Evolutionary conservation across 2,329 filamentous ascomycete genomes (phyloP), one percentile per base, ranked within the genome.

Genomic region (Aspergillus quadricinctus): DNA sequence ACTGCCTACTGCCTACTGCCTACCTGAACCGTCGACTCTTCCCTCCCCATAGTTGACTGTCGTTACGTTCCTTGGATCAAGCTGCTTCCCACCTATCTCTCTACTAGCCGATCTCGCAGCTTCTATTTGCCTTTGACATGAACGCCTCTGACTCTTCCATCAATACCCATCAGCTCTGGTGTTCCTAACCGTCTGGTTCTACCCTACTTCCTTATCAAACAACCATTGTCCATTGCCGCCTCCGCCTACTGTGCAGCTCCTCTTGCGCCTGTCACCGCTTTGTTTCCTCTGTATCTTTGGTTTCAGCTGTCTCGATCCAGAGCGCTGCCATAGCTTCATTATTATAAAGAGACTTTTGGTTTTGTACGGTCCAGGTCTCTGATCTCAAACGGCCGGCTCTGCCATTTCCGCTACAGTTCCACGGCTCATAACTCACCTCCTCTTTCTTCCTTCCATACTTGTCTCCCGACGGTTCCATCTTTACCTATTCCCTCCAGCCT

Each of bases 41-140:
- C 8, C 41, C 19, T 14, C 23, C 19, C 21, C 23, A 35, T 35
- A 35, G 31, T 35, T 7, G 11, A 35, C 21, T 17, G 59, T 57
- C 59, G 49, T 57, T 55, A 49, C 54, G 59, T 63, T 66, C 63
- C 65, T 63, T 68, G 65, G 66, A 58, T 66, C 66, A 60, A 62
- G 57, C 59, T 57, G 48, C 58, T 60, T 64, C 61, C 61, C 59
- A 57, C 57, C 57, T 60, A 56, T 52, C 48, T 49, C 59, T 50
- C 54, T 61, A 50, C 37, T 58, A 69, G 68, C 67, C 69, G 66
- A 69, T 71, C 68, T 65, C 70, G 14, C 14, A 37, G 6, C 31
- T 14, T 37, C 17, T 27, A 14, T 46, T 46, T 23, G 11, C 65
- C 54, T 53, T 52, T 43, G 9, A 35, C 31, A 48, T 49, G 25